Conservation (phyloP, 495 filamentous ascomycete genomes). For the Neurospora terricola region DNA sequence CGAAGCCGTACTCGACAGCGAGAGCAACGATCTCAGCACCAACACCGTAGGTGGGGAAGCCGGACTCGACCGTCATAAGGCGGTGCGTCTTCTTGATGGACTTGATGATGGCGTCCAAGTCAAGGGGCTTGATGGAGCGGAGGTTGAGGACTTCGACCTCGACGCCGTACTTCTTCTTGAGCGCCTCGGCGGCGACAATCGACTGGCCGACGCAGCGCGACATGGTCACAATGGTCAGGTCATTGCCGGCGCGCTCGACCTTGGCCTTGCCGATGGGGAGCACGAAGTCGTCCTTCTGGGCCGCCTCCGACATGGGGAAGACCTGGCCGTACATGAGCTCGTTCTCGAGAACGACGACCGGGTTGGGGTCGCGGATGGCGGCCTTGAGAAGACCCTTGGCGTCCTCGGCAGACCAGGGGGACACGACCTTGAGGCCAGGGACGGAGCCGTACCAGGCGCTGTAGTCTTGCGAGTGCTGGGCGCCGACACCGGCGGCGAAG, state of each 20-base stretch:
- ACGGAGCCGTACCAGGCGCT: constrained; percentile 97
- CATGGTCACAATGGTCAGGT: constrained; percentile 87
- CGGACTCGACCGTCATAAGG: constrained; percentile 86
- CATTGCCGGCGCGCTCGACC: constrained; percentile 91
- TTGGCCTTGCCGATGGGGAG: constrained; percentile 97
- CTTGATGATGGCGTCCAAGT: constrained; percentile 88
- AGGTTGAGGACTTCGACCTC: constrained; percentile 97
- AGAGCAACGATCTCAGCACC: constrained; percentile 84
- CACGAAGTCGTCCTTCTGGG: constrained; percentile 91
- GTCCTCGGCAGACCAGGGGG: constrained; percentile 93
- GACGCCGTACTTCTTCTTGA: constrained; percentile 93
- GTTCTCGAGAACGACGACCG: constrained; percentile 90
- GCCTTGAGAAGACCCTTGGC: constrained; percentile 97
- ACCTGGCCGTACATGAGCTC: constrained; percentile 90
- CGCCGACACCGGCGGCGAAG: constrained; percentile 89
- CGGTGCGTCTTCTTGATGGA: constrained; percentile 97
- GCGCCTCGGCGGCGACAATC: constrained; percentile 71
- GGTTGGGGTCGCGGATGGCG: constrained; percentile 96
- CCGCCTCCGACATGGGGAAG: constrained; percentile 94
- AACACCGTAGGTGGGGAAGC: constrained; percentile 91
- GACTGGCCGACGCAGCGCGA: constrained; percentile 94
- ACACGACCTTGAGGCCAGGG: constrained; percentile 91
- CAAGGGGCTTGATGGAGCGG: constrained; percentile 90
- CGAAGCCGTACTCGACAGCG: constrained; percentile 95
- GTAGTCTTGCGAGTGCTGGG: constrained; percentile 98